Evolutionary conservation across 768 basidiomycete genomes (phyloP).

Genomic region (Termitomyces eurrhizus): DNA sequence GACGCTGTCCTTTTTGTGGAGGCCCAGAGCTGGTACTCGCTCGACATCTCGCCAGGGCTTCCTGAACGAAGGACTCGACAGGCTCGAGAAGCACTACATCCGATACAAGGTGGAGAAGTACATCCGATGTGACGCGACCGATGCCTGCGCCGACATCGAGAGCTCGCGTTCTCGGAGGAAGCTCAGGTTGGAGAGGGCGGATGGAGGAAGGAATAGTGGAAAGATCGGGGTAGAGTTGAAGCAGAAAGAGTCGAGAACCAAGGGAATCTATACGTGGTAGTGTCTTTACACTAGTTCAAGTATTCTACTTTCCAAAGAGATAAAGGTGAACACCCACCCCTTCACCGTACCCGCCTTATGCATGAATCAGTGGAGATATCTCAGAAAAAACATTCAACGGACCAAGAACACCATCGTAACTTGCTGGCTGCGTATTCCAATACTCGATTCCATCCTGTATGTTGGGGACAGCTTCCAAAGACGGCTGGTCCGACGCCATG

Average conservation of each 20-base stretch:
- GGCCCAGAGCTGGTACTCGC: conserved; percentile 25
- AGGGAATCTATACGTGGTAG: conserved; percentile 89
- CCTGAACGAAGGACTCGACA: conserved; percentile 69
- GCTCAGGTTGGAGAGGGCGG: conserved; percentile 37
- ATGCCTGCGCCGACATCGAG: conserved; percentile 95
- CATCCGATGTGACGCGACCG: conserved; percentile 85
- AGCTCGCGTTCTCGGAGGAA: conserved; percentile 49
- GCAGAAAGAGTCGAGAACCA: conserved; percentile 84
- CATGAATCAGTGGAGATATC: neutral
- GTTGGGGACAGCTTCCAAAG: conserved; percentile 36
- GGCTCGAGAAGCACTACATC: conserved; percentile 92
- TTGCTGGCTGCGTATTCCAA: conserved; percentile 82
- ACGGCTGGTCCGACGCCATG: conserved; percentile 11
- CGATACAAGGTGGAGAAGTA: conserved; percentile 83
- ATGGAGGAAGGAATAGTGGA: conserved; percentile 74
- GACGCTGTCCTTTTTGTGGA: conserved; percentile 19
- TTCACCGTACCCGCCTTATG: conserved; percentile 37
- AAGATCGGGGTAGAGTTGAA: conserved; percentile 77
- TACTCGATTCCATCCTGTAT: conserved; percentile 79
- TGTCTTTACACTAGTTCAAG: conserved; percentile 42
- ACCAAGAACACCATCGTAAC: conserved; percentile 85
- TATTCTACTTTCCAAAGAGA: conserved; percentile 14
- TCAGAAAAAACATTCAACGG: conserved; percentile 8
- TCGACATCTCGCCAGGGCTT: conserved; percentile 50
- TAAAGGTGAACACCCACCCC: conserved; percentile 36